phyloP scores from a whole-genome alignment of 1,284 basidiomycete species.

The Trichosporon inkin region DNA sequence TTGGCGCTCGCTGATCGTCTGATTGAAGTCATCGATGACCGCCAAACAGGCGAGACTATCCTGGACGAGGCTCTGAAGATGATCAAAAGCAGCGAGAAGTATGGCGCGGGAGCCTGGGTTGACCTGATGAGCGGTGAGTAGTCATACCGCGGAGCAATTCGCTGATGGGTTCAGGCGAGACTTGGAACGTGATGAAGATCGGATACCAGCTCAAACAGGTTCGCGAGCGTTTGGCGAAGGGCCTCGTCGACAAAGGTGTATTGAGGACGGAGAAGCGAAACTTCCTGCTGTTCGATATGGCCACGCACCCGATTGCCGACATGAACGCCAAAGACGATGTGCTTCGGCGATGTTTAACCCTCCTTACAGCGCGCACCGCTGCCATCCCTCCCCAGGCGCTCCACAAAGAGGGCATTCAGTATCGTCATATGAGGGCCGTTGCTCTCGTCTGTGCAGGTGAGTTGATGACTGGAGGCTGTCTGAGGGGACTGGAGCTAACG shows the following conservation, averaged over 20 bases:
- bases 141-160: background rate
- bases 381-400: conserved; percentile 69
- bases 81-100: conserved; percentile 75
- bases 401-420: conserved; percentile 68
- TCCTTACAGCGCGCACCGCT: conserved; percentile 79
- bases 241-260: conserved; percentile 92
- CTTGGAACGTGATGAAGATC: conserved; percentile 98
- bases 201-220: conserved; percentile 97
- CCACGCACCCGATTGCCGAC: conserved; percentile 91
- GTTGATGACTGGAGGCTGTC: conserved; percentile 11
- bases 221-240: conserved; percentile 91
- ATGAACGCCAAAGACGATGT: conserved; percentile 80
- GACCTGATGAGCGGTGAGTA: conserved; percentile 81
- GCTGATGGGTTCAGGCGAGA: conserved; percentile 65
- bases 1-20: conserved; percentile 74
- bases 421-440: conserved; percentile 72
- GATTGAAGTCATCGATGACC: conserved; percentile 84
- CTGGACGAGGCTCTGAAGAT: conserved; percentile 92
- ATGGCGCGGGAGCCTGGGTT: conserved; percentile 88
- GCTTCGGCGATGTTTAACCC: conserved; percentile 66
- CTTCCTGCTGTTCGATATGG: conserved; percentile 97
- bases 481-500: conserved; percentile 7
- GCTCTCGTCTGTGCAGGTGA: conserved; percentile 72
- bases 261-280: conserved; percentile 96
- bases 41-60: conserved; percentile 89